phyloP scores from a whole-genome alignment of 2,329 filamentous ascomycete genomes.

The Hymenoscyphus fructigenus region DNA sequence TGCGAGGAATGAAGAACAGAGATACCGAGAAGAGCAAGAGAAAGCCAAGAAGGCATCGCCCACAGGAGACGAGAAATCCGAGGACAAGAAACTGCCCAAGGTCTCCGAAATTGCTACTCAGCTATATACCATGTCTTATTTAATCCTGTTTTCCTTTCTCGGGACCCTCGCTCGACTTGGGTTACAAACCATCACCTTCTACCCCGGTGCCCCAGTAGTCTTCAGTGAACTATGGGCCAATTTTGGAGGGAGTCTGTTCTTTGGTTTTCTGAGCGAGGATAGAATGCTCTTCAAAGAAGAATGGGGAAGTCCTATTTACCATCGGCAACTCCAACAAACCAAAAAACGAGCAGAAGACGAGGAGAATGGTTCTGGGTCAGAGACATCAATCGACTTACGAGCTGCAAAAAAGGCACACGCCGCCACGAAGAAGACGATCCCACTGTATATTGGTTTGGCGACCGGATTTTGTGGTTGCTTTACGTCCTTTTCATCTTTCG shows the following conservation, averaged over 20 bases:
- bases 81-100: conserved; percentile 12
- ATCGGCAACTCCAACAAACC: conserved; percentile 38
- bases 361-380: conserved; percentile 35
- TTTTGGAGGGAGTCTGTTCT: conserved; percentile 73
- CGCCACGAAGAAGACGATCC: conserved; percentile 78
- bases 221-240: conserved; percentile 86
- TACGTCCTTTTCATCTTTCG: conserved; percentile 86
- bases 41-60: conserved; percentile 13
- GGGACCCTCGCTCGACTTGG: conserved; percentile 84
- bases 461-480: conserved; percentile 89
- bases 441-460: conserved; percentile 81
- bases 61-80: conserved; percentile 10
- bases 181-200: conserved; percentile 74
- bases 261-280: conserved; percentile 86
- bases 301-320: conserved; percentile 52
- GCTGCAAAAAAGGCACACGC: conserved; percentile 57
- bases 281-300: conserved; percentile 70
- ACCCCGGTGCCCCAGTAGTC: conserved; percentile 71
- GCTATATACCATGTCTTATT: conserved; percentile 74
- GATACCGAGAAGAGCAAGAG: conserved; percentile 20
- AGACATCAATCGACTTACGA: conserved; percentile 38
- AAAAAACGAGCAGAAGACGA: conserved; percentile 40
- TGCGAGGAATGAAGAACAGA: conserved; percentile 21
- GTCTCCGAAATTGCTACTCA: conserved; percentile 55
- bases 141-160: conserved; percentile 80